Percentiles rank a stretch among this genome's conserved stretches.
phyloP scores from a whole-genome alignment of 2,329 filamentous ascomycete genomes.

The Colletotrichum limetticola region DNA sequence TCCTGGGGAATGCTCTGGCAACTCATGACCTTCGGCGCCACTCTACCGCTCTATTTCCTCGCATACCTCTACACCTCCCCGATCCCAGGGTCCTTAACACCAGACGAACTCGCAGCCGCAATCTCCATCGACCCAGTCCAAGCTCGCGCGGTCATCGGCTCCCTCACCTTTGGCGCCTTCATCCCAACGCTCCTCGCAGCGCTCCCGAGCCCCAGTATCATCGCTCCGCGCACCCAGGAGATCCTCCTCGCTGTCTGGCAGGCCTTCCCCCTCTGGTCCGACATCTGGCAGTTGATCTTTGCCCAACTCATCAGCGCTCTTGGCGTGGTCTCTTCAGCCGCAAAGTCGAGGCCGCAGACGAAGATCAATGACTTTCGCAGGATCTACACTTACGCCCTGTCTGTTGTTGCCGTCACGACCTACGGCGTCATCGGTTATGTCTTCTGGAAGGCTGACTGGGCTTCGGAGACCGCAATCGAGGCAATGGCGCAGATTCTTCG shows the following conservation, averaged over 20 bases:
- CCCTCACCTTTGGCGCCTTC: slow-evolving; percentile 36
- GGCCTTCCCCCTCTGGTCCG: slow-evolving; percentile 38
- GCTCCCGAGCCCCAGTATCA: slow-evolving; percentile 33
- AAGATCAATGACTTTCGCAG: slow-evolving; percentile 5
- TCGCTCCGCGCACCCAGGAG: slow-evolving; percentile 35
- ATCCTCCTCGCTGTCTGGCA: slow-evolving; percentile 39
- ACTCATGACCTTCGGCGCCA: slow-evolving; percentile 37
- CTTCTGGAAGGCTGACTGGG: not conserved
- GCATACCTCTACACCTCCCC: slow-evolving; percentile 38
- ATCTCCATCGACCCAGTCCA: slow-evolving; percentile 34
- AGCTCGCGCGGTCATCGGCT: slow-evolving; percentile 14
- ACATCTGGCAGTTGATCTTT: slow-evolving; percentile 25
- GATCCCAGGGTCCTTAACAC: slow-evolving; percentile 5
- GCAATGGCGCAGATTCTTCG: slow-evolving; percentile 29
- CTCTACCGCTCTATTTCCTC: slow-evolving; percentile 39
- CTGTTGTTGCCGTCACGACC: slow-evolving; percentile 7
- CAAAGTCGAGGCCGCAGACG: not conserved
- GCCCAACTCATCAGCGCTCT: slow-evolving; percentile 4
- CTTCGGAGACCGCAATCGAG: not conserved
- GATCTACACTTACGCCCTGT: slow-evolving; percentile 31
- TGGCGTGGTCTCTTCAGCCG: not conserved
- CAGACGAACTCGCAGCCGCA: not conserved
- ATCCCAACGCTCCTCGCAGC: slow-evolving; percentile 35
- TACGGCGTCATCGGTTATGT: slow-evolving; percentile 27
- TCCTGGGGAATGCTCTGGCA: slow-evolving; percentile 40